These are phyloP conservation scores for Aspergillus costaricaensis DNA, from an alignment of 2,329 filamentous ascomycete genomes.

Conservation along the genomic window DNA sequence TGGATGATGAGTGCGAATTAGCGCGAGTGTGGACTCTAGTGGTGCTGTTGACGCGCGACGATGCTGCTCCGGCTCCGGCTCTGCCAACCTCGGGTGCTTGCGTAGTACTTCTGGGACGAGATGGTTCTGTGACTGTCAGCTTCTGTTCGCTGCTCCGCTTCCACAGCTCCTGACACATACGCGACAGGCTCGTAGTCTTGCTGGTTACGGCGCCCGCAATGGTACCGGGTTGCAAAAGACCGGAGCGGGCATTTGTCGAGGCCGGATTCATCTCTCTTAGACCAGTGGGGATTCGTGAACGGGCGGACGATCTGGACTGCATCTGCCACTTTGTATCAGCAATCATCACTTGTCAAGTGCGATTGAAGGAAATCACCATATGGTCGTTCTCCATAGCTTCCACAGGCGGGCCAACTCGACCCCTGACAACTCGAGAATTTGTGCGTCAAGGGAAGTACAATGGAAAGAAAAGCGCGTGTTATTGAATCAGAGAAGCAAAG, in stretches of 20 bases:
- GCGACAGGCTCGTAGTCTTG: conserved; percentile 50
- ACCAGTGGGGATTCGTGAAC: conserved; percentile 35
- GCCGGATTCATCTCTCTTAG: conserved; percentile 56
- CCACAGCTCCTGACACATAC: conserved; percentile 24
- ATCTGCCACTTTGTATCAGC: conserved; percentile 22
- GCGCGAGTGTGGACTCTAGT: conserved; percentile 44
- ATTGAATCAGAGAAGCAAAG: conserved; percentile 10
- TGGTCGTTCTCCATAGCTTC: conserved; percentile 38
- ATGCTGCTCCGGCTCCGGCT: conserved; percentile 25
- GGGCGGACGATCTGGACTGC: conserved; percentile 29
- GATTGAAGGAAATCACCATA: conserved; percentile 24
- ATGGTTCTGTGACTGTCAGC: conserved; percentile 46
- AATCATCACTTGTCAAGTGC: background rate
- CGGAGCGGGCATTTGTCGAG: conserved; percentile 54
- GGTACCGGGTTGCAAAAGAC: conserved; percentile 47
- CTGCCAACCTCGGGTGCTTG: conserved; percentile 49
- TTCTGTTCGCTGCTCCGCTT: background rate
- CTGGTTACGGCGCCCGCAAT: conserved; percentile 47
- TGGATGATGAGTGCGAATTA: conserved; percentile 40
- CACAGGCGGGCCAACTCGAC: background rate
- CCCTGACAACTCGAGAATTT: background rate
- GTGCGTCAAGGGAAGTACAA: background rate
- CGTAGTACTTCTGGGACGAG: conserved; percentile 50
- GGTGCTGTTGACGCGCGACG: conserved; percentile 37
- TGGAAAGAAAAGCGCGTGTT: background rate